A percentile compares a stretch with the other conserved stretches of the same genome.
Conservation (phyloP, 345 rosid genomes). For the Arabis hirsuta region DNA sequence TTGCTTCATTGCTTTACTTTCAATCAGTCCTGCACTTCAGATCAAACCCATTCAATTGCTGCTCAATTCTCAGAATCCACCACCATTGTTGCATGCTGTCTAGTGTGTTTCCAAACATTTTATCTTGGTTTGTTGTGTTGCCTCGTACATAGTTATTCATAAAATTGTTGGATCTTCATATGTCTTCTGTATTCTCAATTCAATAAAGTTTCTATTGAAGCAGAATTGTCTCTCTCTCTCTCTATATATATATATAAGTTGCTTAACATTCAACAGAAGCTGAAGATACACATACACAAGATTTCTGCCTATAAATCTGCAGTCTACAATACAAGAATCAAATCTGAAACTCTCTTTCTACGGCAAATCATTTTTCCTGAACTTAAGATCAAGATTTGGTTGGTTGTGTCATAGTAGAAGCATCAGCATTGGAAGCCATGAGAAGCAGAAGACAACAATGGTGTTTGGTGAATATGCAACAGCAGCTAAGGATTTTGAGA, state of each 20-base stretch:
- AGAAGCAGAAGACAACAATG: conserved; percentile 43
- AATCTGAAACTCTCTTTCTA: conserved; percentile 33
- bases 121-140: not conserved
- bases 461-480: conserved; percentile 43
- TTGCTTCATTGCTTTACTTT: conserved; percentile 66
- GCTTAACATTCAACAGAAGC: conserved; percentile 34
- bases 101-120: conserved; percentile 17
- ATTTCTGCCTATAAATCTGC: conserved; percentile 28
- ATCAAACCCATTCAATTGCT: conserved; percentile 59
- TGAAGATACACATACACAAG: conserved; percentile 30
- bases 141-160: conserved; percentile 38
- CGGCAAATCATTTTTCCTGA: not conserved
- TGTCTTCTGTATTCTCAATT: not conserved
- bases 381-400: conserved; percentile 19
- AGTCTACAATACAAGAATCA: conserved; percentile 35
- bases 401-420: conserved; percentile 45
- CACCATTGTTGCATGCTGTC: conserved; percentile 54
- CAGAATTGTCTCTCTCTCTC: conserved; percentile 20
- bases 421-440: conserved; percentile 50
- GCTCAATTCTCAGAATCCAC: conserved; percentile 46
- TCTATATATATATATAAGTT: conserved; percentile 35
- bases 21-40: conserved; percentile 69
- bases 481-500: conserved; percentile 62
- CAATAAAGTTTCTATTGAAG: conserved; percentile 16
- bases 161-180: conserved; percentile 18